Base-by-base conservation (phyloP, 768 basidiomycete species). In the Pleurotus giganteus region DNA sequence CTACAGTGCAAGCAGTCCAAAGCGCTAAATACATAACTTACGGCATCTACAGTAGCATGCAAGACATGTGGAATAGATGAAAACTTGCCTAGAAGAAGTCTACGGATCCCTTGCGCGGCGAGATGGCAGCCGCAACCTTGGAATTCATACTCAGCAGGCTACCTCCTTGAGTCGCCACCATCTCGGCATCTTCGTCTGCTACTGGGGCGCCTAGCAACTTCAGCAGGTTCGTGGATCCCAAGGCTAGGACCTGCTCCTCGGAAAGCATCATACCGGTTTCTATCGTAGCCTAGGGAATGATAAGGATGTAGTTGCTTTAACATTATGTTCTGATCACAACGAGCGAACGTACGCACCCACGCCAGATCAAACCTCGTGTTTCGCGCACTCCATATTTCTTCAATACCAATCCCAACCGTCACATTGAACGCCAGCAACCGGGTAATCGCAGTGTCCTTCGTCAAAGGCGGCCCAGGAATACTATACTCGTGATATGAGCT, bases 351-450 rank as follows among this genome's bases (percentile, higher is more conserved):
- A 72, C 83, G 61, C 58, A 87, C 89, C 93, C 94, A 95, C 39
- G 82, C 89, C 27, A 84, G 70, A 59, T 96, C 92, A 60, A 93
- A 89, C 13, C 88, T 81, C 8, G 88, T 77, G 63, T 88, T 91
- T 23, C 89, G 81, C 0, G 51, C 56, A 45, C 79, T 75, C 87
- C 86, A 92, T 36, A 80, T 79, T 57, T 84, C 82, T 42, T 77
- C 69, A 43, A 74, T 72, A 15, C 87, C 88, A 44, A 92, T 64
- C 6, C 83, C 89, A 28, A 91, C 84, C 4, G 82, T 83, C 13
- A 97, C 89, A 24, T 84, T 85, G 41, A 89, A 80, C 2, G 74
- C 73, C 15, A 86, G 65, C 19, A 98, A 79, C 49, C 76, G 75
- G 21, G 80, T 73, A 37, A 93, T 81, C 59, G 69, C 77, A 32